phyloP scores from a whole-genome alignment of 2,329 filamentous ascomycete genomes.

The Epichloe scottii region DNA sequence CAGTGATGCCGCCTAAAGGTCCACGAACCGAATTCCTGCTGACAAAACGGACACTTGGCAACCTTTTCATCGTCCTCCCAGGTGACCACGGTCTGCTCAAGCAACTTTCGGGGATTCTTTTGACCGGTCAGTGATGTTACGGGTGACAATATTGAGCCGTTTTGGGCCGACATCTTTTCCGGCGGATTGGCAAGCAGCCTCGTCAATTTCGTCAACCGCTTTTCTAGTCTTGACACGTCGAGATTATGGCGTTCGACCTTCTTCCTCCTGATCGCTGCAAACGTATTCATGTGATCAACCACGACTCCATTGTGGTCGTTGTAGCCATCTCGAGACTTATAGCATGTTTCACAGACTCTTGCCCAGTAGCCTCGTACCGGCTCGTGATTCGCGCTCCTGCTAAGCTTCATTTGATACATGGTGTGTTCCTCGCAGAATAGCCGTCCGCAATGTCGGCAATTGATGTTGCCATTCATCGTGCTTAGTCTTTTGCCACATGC shows the following conservation, averaged over 20 bases:
- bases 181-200: conserved; percentile 67
- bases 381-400: conserved; percentile 77
- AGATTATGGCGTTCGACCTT: conserved; percentile 75
- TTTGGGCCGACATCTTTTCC: conserved; percentile 42
- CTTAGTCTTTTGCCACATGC: conserved; percentile 71
- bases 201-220: conserved; percentile 80
- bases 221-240: conserved; percentile 82
- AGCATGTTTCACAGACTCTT: conserved; percentile 96
- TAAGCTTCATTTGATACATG: conserved; percentile 99
- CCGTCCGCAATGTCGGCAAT: conserved; percentile 85
- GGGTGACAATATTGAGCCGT: conserved; percentile 44
- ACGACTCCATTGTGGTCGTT: conserved; percentile 70
- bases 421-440: conserved; percentile 96
- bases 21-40: conserved; percentile 90
- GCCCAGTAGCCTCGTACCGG: conserved; percentile 87
- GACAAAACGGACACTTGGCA: conserved; percentile 76
- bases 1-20: conserved; percentile 91
- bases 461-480: conserved; percentile 69
- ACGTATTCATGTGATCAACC: conserved; percentile 60
- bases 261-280: conserved; percentile 58
- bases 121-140: conserved; percentile 51
- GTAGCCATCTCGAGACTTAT: conserved; percentile 90
- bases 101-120: conserved; percentile 61
- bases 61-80: conserved; percentile 91
- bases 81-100: conserved; percentile 85